Evolutionary conservation across 441 rosid species (phyloP), one percentile per base, ranked within the genome.

Genomic region (Pelargonium fulgidum): DNA sequence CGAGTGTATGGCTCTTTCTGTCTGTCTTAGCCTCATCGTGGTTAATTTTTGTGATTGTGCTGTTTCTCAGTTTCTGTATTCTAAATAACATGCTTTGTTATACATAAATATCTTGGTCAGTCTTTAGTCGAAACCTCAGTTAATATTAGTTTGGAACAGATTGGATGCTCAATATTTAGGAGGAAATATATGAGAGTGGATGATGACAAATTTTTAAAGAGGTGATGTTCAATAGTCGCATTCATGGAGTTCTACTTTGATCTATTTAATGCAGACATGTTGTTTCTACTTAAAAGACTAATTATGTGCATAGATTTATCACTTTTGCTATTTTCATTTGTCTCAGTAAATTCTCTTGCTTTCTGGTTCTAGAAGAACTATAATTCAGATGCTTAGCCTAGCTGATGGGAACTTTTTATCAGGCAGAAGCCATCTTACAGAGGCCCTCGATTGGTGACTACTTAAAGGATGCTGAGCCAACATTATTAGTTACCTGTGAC

Each of bases 361-460:
- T 67, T 67, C 74, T 52, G 65, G 66, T 50, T 71, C 13, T 71
- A n/a, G 54, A 67, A 72, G 59, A 67, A 59, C 13, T 68, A 71
- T 69, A 74, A 73, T 64, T 68, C 47, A 64, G 66, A 63, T 69
- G 41, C 77, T 75, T 71, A 72, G 39, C 63, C 66, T 75, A 52
- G 73, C 73, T 70, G 75, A 44, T 70, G 14, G 69, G 73, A 75
- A 72, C 41, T 68, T 81, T 74, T 78, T 85, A 73, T 80, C 97
- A 91, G 97, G 95, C 90, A 75, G 89, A 85, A 75, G 89, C 95
- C 81, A 88, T 87, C 79, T 70, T 77, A 79, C 85, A 81, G 74
- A 80, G 78, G 83, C 85, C 86, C 36, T 81, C 85, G 29, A 62
- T 59, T 71, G 79, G 75, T 80, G 88, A 81, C 76, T 75, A 65